Conservation (phyloP, 2,329 filamentous ascomycete genomes). For the Ceratocystis alfenasii region DNA sequence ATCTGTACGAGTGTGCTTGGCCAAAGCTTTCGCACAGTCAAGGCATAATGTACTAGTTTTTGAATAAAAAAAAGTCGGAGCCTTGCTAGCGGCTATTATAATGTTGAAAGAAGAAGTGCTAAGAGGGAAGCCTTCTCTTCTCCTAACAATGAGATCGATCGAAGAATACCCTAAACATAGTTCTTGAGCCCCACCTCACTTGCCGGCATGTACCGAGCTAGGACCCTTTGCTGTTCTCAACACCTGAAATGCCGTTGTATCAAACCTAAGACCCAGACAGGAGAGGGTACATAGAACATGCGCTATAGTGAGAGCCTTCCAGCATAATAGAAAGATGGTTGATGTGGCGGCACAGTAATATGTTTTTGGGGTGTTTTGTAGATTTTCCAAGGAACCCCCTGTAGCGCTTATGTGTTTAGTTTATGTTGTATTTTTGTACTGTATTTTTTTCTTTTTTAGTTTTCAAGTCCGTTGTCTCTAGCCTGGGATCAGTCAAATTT, state of each 20-base stretch:
- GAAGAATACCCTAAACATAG: conserved; percentile 2
- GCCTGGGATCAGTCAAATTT: not conserved
- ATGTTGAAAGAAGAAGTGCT: not conserved
- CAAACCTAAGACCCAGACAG: not conserved
- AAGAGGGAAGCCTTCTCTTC: not conserved
- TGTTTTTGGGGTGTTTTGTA: conserved; percentile 6
- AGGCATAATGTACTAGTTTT: conserved; percentile 1
- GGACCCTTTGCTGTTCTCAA: not conserved
- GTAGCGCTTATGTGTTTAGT: not conserved
- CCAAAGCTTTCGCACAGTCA: conserved; percentile 1
- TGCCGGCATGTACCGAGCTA: conserved; percentile 3
- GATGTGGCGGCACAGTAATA: conserved; percentile 4
- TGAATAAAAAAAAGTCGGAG: not conserved
- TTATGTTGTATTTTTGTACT: not conserved
- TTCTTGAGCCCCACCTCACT: not conserved
- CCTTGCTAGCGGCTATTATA: not conserved
- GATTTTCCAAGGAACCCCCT: not conserved
- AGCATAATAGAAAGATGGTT: not conserved
- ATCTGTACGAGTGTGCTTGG: not conserved
- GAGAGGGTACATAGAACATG: not conserved
- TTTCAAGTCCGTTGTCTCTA: not conserved
- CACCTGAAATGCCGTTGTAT: not conserved
- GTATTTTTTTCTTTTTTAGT: not conserved
- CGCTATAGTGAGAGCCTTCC: not conserved
- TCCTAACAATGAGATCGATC: not conserved